A percentile compares a stretch with the other conserved stretches of the same genome.
Evolutionary conservation across 192 early-diverging fungal species (phyloP).

Genomic region (Mortierella hygrophila): DNA sequence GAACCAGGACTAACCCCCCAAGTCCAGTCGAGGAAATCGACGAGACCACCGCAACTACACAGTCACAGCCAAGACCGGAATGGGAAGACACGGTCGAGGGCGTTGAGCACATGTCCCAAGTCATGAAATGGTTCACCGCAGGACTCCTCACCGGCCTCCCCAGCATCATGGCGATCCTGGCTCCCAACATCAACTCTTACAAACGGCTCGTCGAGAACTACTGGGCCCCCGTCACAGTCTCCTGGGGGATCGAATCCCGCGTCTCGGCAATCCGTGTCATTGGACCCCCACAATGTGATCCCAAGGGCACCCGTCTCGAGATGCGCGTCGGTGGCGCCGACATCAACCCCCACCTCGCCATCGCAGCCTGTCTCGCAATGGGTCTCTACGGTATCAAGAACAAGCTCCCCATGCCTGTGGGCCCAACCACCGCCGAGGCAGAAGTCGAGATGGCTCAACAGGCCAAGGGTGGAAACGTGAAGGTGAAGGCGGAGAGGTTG

Average conservation of each 20-base stretch:
- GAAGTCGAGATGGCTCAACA: constrained; percentile 8
- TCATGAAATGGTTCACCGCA: constrained; percentile 64
- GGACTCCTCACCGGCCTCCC: constrained; percentile 71
- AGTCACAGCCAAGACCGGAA: background rate
- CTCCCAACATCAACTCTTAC: constrained; percentile 86
- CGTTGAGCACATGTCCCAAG: constrained; percentile 57
- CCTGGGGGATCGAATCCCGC: constrained; percentile 83
- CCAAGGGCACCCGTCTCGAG: constrained; percentile 76
- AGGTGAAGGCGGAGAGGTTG: constrained; percentile 52
- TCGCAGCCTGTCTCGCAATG: constrained; percentile 75
- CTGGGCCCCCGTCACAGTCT: constrained; percentile 85
- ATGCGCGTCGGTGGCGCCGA: constrained; percentile 84
- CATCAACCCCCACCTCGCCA: constrained; percentile 81
- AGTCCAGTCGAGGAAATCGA: constrained; percentile 5
- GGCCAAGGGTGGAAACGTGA: constrained; percentile 12
- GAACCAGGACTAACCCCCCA: background rate
- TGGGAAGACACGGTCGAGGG: constrained; percentile 30
- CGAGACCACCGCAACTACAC: background rate
- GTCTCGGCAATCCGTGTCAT: constrained; percentile 79
- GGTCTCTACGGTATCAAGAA: constrained; percentile 77
- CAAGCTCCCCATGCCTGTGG: constrained; percentile 59
- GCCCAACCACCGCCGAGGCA: constrained; percentile 38
- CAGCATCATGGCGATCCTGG: constrained; percentile 75
- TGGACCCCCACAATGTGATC: constrained; percentile 70
- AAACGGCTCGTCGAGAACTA: constrained; percentile 85